These are phyloP conservation scores for Strigomonas galati DNA, from an alignment of 208 protist species.

Conservation along the genomic window DNA sequence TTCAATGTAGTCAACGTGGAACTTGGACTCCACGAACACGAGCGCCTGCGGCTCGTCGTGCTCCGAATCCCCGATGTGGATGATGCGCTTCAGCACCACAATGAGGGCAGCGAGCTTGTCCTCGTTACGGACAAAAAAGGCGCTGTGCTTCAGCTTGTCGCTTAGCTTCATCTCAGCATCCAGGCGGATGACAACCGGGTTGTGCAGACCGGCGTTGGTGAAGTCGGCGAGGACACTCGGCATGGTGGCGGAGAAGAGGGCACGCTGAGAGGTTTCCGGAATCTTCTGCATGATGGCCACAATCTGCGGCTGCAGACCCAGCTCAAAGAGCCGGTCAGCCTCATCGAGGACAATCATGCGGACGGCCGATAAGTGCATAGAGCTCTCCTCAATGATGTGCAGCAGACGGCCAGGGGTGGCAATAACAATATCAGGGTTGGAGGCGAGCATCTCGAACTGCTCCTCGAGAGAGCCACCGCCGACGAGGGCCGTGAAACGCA, in stretches of 20 bases:
- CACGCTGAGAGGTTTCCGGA: slow-evolving; percentile 91
- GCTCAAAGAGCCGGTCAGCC: slow-evolving; percentile 99
- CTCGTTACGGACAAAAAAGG: slow-evolving; percentile 93
- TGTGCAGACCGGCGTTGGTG: slow-evolving; percentile 94
- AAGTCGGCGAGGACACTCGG: slow-evolving; percentile 98
- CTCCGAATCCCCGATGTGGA: slow-evolving; percentile 56
- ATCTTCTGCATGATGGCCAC: slow-evolving; percentile 95
- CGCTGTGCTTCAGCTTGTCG: slow-evolving; percentile 93
- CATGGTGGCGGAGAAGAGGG: slow-evolving; percentile 99
- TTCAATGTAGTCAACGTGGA: slow-evolving; percentile 97
- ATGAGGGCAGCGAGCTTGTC: slow-evolving; percentile 95
- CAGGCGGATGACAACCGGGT: slow-evolving; percentile 97
- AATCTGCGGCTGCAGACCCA: slow-evolving; percentile 96
- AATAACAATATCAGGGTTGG: slow-evolving; percentile 98
- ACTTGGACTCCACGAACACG: slow-evolving; percentile 96
- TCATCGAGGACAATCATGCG: slow-evolving; percentile 99
- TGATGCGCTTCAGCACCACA: slow-evolving; percentile 88
- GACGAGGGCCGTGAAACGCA: slow-evolving; percentile 94
- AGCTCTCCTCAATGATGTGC: slow-evolving; percentile 95
- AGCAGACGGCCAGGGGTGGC: slow-evolving; percentile 99
- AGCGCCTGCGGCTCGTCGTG: slow-evolving; percentile 89
- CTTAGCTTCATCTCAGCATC: slow-evolving; percentile 96
- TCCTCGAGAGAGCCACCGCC: slow-evolving; percentile 96
- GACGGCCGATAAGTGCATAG: slow-evolving; percentile 89
- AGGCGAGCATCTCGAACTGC: slow-evolving; percentile 96